phyloP scores from a whole-genome alignment of 2,329 filamentous ascomycete species.

The Neofusicoccum umdonicola region DNA sequence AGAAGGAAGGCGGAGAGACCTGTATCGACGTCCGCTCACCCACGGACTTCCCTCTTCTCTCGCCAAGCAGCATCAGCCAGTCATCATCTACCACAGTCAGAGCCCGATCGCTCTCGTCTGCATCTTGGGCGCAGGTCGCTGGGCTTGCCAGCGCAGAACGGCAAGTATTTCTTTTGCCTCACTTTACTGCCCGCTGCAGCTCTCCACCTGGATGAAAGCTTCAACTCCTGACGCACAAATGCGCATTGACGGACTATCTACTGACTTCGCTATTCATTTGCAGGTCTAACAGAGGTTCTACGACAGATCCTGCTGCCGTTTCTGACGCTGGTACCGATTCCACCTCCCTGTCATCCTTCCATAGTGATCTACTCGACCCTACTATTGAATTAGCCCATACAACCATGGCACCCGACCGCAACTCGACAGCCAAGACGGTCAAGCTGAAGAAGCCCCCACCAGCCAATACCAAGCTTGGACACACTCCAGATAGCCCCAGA shows the following conservation, averaged over 20 bases:
- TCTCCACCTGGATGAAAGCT: too few relatives aligned
- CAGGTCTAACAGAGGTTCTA: neutral
- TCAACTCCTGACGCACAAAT: too few relatives aligned
- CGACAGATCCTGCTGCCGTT: neutral
- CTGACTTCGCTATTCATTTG: neutral
- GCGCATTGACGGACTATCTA: neutral
- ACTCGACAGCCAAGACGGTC: neutral
- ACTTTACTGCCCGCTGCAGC: neutral
- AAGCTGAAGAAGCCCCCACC: neutral
- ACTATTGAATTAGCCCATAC: too few relatives aligned
- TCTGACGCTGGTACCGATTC: slow-evolving; percentile 17
- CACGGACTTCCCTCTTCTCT: slow-evolving; percentile 2
- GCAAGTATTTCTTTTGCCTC: neutral
- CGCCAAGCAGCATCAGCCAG: neutral
- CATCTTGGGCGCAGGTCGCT: slow-evolving; percentile 17
- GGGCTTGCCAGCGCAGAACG: neutral
- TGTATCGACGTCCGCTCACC: neutral
- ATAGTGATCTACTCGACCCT: neutral
- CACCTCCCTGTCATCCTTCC: slow-evolving; percentile 13
- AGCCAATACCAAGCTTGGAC: neutral
- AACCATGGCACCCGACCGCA: neutral
- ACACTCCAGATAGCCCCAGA: neutral
- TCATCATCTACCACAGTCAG: neutral
- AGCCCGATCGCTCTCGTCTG: neutral
- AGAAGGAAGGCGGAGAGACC: neutral